phyloP scores from a whole-genome alignment of 2,329 filamentous ascomycete genomes.

The Diaporthe citri region DNA sequence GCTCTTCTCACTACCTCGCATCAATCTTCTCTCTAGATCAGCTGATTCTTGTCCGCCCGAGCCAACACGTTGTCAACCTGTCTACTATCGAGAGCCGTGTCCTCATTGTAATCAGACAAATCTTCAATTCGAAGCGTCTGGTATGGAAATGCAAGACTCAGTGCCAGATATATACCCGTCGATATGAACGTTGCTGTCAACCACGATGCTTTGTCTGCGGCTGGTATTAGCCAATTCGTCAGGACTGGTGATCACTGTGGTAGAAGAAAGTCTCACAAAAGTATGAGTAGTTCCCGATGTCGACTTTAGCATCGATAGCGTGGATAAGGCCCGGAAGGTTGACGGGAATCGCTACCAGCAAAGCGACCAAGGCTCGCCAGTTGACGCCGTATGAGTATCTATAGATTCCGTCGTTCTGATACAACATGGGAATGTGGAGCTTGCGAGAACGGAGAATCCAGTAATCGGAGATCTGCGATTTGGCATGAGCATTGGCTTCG shows the following conservation, averaged over 20 bases:
- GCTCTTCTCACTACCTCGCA: neutral
- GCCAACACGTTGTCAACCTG: neutral
- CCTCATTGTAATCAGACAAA: neutral
- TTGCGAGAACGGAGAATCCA: slow-evolving; percentile 26
- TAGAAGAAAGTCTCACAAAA: slow-evolving; percentile 7
- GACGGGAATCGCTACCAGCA: slow-evolving; percentile 25
- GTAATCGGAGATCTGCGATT: slow-evolving; percentile 21
- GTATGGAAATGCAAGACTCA: slow-evolving; percentile 14
- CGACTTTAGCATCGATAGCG: slow-evolving; percentile 16
- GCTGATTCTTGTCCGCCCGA: neutral
- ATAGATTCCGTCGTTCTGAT: slow-evolving; percentile 28
- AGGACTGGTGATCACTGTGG: neutral
- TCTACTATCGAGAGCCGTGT: neutral
- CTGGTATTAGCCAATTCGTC: neutral
- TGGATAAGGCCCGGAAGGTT: slow-evolving; percentile 35
- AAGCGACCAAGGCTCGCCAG: slow-evolving; percentile 25
- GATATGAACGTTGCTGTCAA: slow-evolving; percentile 31
- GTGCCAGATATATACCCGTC: slow-evolving; percentile 1
- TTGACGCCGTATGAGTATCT: slow-evolving; percentile 20
- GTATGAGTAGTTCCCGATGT: slow-evolving; percentile 29
- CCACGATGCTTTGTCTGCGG: slow-evolving; percentile 34
- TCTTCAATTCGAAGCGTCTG: neutral
- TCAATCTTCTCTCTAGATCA: neutral
- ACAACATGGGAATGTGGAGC: slow-evolving; percentile 27
- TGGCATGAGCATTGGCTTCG: neutral